Evolutionary conservation across 179 eudicot species (phyloP).

Genomic region (Amaranthus tricolor): DNA sequence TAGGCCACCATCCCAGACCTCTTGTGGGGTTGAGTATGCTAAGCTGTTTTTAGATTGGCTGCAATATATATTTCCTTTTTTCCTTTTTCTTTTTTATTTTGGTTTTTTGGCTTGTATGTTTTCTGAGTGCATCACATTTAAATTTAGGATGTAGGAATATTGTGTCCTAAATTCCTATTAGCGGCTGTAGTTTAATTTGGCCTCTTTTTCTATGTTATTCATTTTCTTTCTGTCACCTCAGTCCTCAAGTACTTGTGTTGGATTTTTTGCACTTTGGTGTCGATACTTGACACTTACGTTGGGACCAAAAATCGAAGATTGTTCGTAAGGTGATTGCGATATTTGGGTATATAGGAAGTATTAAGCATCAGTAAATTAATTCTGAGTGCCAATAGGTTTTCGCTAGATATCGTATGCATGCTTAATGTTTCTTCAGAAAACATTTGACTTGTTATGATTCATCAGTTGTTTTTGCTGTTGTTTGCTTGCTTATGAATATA

Average conservation of each 20-base stretch:
- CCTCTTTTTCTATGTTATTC: too few relatives aligned
- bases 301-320: too few relatives aligned
- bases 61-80: too few relatives aligned
- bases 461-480: too few relatives aligned
- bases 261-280: too few relatives aligned
- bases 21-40: constrained; percentile 27
- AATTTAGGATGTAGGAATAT: constrained; percentile 4
- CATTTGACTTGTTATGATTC: not conserved
- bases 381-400: not conserved
- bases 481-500: too few relatives aligned
- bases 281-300: too few relatives aligned
- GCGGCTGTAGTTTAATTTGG: not conserved
- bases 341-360: too few relatives aligned
- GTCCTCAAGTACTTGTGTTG: too few relatives aligned
- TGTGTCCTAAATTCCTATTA: not conserved
- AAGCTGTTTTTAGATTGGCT: constrained; percentile 13
- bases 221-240: too few relatives aligned
- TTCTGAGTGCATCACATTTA: constrained; percentile 7
- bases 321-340: too few relatives aligned
- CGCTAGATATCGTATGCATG: not conserved
- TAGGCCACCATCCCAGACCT: constrained; percentile 25
- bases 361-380: too few relatives aligned
- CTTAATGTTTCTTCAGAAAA: not conserved
- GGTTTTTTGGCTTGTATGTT: not conserved
- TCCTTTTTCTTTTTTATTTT: not conserved